Evolutionary conservation across 2,329 filamentous ascomycete genomes (phyloP).

Genomic region (Grosmannia clavigera): DNA sequence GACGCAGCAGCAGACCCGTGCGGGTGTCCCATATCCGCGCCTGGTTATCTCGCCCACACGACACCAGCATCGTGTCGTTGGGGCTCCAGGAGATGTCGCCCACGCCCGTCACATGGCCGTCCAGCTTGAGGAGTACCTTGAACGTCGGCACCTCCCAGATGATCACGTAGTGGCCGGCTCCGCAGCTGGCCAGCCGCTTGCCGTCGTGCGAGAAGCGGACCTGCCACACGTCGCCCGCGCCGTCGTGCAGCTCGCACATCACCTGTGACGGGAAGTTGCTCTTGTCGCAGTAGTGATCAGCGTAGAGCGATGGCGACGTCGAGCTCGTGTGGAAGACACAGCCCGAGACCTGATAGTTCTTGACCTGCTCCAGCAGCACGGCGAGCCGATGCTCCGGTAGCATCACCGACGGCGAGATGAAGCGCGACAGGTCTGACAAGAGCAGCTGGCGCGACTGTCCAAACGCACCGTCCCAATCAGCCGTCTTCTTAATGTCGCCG

Average conservation of each 20-base stretch:
- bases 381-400: slow-evolving; percentile 84
- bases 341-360: slow-evolving; percentile 66
- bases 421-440: slow-evolving; percentile 75
- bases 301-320: slow-evolving; percentile 70
- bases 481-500: slow-evolving; percentile 63
- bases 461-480: slow-evolving; percentile 72
- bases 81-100: slow-evolving; percentile 85
- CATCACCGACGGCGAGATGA: slow-evolving; percentile 93
- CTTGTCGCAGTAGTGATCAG: slow-evolving; percentile 73
- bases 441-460: slow-evolving; percentile 63
- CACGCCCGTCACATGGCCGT: slow-evolving; percentile 57
- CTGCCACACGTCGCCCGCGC: slow-evolving; percentile 82
- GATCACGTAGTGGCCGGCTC: slow-evolving; percentile 59
- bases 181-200: slow-evolving; percentile 67
- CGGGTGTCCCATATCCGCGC: slow-evolving; percentile 67
- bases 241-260: slow-evolving; percentile 56
- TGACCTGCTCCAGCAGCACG: slow-evolving; percentile 68
- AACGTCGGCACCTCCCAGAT: slow-evolving; percentile 74
- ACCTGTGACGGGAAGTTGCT: slow-evolving; percentile 66
- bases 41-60: slow-evolving; percentile 62
- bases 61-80: slow-evolving; percentile 75
- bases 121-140: slow-evolving; percentile 46
- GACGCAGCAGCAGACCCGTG: slow-evolving; percentile 51
- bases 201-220: slow-evolving; percentile 85
- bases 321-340: slow-evolving; percentile 85